phyloP scores from a whole-genome alignment of 2,329 filamentous ascomycete species.

The Trichoderma afroharzianum region DNA sequence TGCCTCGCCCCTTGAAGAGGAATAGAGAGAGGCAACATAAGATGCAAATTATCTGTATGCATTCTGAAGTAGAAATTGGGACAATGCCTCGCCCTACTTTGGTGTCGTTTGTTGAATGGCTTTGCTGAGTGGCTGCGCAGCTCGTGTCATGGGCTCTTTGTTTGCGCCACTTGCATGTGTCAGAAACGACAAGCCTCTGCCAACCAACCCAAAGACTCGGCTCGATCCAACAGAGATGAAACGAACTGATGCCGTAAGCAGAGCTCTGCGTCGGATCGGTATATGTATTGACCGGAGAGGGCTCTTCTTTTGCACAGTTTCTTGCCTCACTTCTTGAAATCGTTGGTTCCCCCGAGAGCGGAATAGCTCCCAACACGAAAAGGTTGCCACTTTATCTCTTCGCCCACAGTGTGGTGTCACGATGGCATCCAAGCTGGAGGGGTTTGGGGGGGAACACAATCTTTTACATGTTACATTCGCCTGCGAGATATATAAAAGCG shows the following conservation, averaged over 20 bases:
- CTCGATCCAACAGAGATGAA: background rate
- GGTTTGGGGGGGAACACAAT: background rate
- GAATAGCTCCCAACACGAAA: background rate
- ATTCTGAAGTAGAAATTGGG: background rate
- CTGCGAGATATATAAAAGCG: background rate
- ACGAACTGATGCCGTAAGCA: background rate
- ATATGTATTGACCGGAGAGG: background rate
- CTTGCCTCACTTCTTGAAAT: background rate
- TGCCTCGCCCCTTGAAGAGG: background rate
- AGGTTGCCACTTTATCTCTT: background rate
- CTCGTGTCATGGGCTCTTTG: background rate
- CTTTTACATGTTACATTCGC: constrained; percentile 1
- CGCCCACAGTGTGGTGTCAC: background rate
- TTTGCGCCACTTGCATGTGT: background rate
- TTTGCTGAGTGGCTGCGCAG: background rate
- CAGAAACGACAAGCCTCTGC: background rate
- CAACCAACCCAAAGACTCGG: background rate
- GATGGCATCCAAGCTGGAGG: background rate
- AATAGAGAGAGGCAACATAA: background rate
- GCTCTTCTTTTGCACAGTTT: background rate
- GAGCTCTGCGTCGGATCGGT: background rate
- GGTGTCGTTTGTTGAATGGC: background rate
- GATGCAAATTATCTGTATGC: background rate
- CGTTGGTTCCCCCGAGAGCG: background rate
- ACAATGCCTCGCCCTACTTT: background rate